phyloP scores from a whole-genome alignment of 1,284 basidiomycete genomes.

The Fomitopsis palustris region DNA sequence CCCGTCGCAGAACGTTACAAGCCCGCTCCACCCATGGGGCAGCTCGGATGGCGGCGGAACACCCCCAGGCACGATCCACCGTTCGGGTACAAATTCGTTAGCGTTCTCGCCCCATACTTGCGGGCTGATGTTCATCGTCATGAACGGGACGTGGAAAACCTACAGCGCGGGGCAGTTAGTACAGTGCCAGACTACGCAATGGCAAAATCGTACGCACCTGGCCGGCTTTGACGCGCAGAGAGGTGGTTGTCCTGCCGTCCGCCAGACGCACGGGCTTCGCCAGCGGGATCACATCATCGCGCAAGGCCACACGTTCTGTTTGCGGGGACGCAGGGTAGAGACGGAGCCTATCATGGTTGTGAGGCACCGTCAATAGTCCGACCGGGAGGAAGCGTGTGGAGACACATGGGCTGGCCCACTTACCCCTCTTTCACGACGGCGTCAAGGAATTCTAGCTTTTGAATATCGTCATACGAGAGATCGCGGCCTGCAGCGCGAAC shows the following conservation, averaged over 20 bases:
- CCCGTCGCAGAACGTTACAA: slow-evolving; percentile 38
- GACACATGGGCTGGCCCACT: background rate
- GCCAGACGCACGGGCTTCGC: slow-evolving; percentile 31
- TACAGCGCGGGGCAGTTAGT: slow-evolving; percentile 1
- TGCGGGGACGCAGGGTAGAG: slow-evolving; percentile 36
- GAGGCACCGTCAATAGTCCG: background rate
- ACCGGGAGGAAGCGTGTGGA: background rate
- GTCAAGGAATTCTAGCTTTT: slow-evolving; percentile 47
- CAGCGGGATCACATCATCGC: slow-evolving; percentile 44
- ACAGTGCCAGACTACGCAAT: too few relatives aligned
- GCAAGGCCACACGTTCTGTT: slow-evolving; percentile 33
- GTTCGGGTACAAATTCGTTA: slow-evolving; percentile 38
- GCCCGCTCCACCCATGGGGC: slow-evolving; percentile 28
- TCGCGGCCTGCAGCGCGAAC: slow-evolving; percentile 27
- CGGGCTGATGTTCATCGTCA: slow-evolving; percentile 33
- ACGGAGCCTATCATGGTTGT: slow-evolving; percentile 29
- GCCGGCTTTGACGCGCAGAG: slow-evolving; percentile 34
- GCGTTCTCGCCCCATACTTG: slow-evolving; percentile 41
- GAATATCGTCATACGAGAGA: slow-evolving; percentile 42
- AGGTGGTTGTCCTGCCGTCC: slow-evolving; percentile 29
- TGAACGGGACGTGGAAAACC: slow-evolving; percentile 32
- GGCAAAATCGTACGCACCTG: slow-evolving; percentile 28
- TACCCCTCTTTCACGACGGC: slow-evolving; percentile 37
- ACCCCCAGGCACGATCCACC: slow-evolving; percentile 29
- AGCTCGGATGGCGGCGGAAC: slow-evolving; percentile 26